A percentile compares a stretch with the other conserved stretches of the same genome.
phyloP scores from a whole-genome alignment of 1,139 yeast species.

The Saccharomycopsis hybrid region DNA sequence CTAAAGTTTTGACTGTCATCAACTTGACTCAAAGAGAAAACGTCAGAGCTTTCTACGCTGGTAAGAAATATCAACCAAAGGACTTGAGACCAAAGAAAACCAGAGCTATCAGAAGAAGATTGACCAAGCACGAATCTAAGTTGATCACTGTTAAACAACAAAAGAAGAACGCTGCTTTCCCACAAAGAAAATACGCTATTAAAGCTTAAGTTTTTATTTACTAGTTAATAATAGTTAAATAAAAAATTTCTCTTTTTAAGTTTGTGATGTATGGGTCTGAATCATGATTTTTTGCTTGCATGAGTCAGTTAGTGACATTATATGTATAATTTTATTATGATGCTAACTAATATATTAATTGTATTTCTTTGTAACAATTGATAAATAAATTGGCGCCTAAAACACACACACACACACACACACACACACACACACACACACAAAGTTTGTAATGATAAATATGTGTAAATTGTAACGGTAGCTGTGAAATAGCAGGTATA shows the following conservation, averaged over 20 bases:
- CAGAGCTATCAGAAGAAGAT: constrained; percentile 98
- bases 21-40: constrained; percentile 95
- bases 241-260: neutral
- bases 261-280: neutral
- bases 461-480: no score
- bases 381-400: neutral
- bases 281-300: neutral
- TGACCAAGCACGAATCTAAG: constrained; percentile 81
- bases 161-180: constrained; percentile 93
- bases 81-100: constrained; percentile 99
- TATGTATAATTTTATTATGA: neutral
- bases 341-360: constrained; percentile 2
- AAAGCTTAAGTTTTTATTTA: constrained; percentile 87
- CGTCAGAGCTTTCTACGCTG: constrained; percentile 92
- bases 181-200: constrained; percentile 97
- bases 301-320: neutral
- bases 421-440: no score
- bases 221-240: no score
- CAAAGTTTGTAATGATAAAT: no score
- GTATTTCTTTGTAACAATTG: neutral
- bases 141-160: constrained; percentile 81
- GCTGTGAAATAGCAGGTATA: no score
- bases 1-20: constrained; percentile 95
- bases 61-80: constrained; percentile 97
- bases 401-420: no score